Conservation (phyloP, 2,329 filamentous ascomycete genomes). For the Penicillium sumatraense region DNA sequence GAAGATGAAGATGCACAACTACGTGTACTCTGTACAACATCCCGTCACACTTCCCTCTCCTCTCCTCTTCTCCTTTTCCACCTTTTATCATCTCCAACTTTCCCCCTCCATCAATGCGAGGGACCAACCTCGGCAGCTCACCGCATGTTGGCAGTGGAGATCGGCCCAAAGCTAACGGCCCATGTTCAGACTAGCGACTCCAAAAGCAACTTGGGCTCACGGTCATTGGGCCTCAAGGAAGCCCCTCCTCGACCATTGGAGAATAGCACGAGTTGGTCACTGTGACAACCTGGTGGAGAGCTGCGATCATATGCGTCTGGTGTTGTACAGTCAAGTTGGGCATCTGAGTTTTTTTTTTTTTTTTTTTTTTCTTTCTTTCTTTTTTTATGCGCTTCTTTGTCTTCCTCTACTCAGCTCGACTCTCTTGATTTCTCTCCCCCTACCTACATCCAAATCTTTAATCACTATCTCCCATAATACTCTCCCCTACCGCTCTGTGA, state of each 20-base stretch:
- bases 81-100: not conserved
- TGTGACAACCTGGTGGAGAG: constrained; percentile 25
- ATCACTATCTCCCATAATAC: constrained; percentile 1
- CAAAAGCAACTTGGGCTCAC: not conserved
- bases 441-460: too few relatives aligned
- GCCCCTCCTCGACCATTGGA: constrained; percentile 7
- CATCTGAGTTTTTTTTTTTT: constrained; percentile 23
- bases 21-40: constrained; percentile 1
- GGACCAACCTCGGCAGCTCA: constrained; percentile 23
- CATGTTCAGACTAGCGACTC: not conserved
- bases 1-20: not conserved
- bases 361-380: constrained; percentile 18
- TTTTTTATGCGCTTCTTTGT: constrained; percentile 9
- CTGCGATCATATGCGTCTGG: constrained; percentile 10
- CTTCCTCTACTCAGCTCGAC: not conserved
- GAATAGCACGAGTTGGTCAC: constrained; percentile 27
- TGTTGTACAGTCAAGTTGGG: constrained; percentile 23
- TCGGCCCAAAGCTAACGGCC: constrained; percentile 15
- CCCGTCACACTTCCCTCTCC: not conserved
- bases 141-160: constrained; percentile 25
- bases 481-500: constrained; percentile 20
- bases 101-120: constrained; percentile 6
- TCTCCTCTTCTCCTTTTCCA: not conserved
- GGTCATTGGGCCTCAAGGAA: constrained; percentile 20
- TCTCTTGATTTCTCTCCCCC: constrained; percentile 13